Conservation (phyloP, 2,329 filamentous ascomycete genomes). For the Venturia nashicola region DNA sequence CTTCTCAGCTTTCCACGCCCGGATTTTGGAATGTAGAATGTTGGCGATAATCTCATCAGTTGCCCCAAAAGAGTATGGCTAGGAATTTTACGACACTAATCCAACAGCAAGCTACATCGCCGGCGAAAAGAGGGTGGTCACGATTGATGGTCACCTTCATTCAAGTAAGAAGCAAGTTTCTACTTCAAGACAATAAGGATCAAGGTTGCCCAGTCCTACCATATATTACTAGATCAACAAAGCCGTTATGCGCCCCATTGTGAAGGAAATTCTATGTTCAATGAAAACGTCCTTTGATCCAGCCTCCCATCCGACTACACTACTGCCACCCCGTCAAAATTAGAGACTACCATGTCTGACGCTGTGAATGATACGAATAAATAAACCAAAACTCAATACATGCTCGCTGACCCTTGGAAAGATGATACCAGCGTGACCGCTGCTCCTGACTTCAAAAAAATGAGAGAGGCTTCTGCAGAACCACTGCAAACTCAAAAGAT, state of each 20-base stretch:
- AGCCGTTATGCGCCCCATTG: conserved; percentile 4
- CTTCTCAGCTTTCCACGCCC: background rate
- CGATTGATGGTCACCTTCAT: too few relatives aligned
- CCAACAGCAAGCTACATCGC: too few relatives aligned
- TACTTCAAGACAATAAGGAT: background rate
- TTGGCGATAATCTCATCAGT: too few relatives aligned
- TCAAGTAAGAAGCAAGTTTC: background rate
- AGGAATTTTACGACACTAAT: too few relatives aligned
- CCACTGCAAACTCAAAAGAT: conserved; percentile 17
- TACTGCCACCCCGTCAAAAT: background rate
- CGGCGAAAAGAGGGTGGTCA: too few relatives aligned
- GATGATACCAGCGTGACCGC: background rate
- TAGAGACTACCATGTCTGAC: background rate
- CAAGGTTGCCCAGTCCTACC: background rate
- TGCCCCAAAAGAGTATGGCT: too few relatives aligned
- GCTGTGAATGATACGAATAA: background rate
- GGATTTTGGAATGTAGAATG: background rate
- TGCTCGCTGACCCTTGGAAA: background rate
- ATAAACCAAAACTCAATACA: background rate
- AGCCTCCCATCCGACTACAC: background rate
- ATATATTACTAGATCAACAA: conserved; percentile 1
- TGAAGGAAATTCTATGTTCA: background rate
- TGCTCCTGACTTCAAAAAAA: conserved; percentile 1
- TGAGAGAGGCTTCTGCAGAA: conserved; percentile 13
- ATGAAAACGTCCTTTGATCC: background rate